Base-by-base conservation (phyloP, 257 asterid genomes). In the Echites panduratus region DNA sequence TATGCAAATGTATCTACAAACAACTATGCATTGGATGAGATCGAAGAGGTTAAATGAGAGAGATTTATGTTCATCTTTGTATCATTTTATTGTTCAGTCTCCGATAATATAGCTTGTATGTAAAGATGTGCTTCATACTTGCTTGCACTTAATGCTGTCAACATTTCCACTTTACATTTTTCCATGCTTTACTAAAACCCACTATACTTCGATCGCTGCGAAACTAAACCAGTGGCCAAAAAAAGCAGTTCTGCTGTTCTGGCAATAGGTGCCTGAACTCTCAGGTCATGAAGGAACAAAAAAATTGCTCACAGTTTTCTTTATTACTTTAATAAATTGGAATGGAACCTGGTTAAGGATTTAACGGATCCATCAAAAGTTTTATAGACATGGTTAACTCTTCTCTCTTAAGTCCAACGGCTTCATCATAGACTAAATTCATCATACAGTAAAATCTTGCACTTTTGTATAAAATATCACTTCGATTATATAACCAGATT, bases 1-100 rank as follows among this genome's bases (percentile, higher is more conserved):
- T 93, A 90, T 70, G 96, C 98, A 0, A 93, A 90, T 79, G 87
- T 93, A 70, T 93, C 98, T 0, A 90, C 98, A 75, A 93, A 93
- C 98, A 93, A 93, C 87, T 93, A 89, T 53, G 96, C 96, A 32
- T 80, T 93, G 88, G 98, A 90, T 73, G 98, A 93, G 84, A 84
- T 93, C 1, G 88, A 90, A 72, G 76, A 79, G 69, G 85, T 89
- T 43, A 66, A 71, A 74, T 86, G 79, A 87, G 72, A 7, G 24
- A 19, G 19, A 17, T 45, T 68, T 24, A 0, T 68, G 73, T 49
- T 29, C 26, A 17, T 17, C 43, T 67, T 44, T 43, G 38, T 67
- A n/a, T 45, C 35, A 22, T 67, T 67, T 67, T 7, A 1, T 45
- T 43, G 10, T 67, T 67, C 57, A 67, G 57, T 8, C 38, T 67